Conservation (phyloP, 371 early-diverging fungal species). For the Catenaria anguillulae region DNA sequence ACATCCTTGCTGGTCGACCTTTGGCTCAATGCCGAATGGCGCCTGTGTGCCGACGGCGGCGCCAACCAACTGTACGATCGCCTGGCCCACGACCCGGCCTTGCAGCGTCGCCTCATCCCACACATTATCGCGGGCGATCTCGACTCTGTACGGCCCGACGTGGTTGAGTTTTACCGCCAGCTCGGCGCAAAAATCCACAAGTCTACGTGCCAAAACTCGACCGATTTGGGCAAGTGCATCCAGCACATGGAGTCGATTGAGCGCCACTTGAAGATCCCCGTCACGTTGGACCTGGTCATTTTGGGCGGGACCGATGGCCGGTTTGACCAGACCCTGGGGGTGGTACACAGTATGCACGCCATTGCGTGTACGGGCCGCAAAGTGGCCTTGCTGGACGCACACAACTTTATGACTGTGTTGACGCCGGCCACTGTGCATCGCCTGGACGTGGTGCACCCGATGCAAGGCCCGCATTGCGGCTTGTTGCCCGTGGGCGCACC, state of each 20-base stretch:
- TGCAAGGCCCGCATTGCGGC: background rate
- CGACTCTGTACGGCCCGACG: constrained; percentile 56
- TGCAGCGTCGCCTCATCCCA: constrained; percentile 44
- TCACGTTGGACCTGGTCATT: constrained; percentile 43
- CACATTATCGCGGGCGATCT: constrained; percentile 70
- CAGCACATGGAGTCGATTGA: constrained; percentile 14
- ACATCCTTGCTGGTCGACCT: background rate
- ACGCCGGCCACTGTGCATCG: background rate
- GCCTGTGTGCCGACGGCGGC: constrained; percentile 79
- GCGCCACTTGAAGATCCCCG: background rate
- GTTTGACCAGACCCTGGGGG: constrained; percentile 73
- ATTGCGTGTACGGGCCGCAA: background rate
- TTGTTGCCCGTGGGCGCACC: background rate
- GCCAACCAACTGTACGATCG: constrained; percentile 67
- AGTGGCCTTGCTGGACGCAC: background rate
- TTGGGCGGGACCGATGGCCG: constrained; percentile 73
- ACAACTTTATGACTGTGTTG: background rate
- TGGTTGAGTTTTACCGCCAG: constrained; percentile 46
- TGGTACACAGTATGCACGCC: constrained; percentile 51
- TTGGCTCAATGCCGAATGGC: constrained; percentile 35
- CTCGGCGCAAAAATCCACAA: constrained; percentile 14
- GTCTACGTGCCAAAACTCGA: constrained; percentile 37
- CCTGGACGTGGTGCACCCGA: background rate
- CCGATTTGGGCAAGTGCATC: constrained; percentile 79
- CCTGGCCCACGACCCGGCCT: background rate